Percentiles rank a stretch among this genome's conserved stretches.
These are phyloP conservation scores for Raddia distichophylla DNA, from an alignment of 176 grass and related monocot genomes.

Conservation along the genomic window DNA sequence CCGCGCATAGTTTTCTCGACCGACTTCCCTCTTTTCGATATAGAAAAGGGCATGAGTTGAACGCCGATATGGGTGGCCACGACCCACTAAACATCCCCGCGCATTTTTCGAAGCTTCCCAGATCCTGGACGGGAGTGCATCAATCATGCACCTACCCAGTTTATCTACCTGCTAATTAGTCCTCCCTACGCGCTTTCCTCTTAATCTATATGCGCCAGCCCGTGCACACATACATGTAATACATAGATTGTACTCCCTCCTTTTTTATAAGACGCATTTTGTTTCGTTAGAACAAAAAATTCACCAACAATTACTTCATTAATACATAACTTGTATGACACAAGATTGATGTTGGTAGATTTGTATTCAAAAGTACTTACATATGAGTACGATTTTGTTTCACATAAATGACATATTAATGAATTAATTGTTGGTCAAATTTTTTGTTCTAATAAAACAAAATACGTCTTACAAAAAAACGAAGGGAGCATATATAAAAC, in stretches of 20 bases:
- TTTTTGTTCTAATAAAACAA: too few relatives aligned
- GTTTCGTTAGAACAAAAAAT: too few relatives aligned
- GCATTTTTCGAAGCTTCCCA: conserved; percentile 40
- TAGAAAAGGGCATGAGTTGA: not conserved
- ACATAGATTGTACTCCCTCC: not conserved
- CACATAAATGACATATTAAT: too few relatives aligned
- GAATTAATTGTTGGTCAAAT: too few relatives aligned
- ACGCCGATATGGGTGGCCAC: conserved; percentile 13
- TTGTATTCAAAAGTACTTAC: too few relatives aligned
- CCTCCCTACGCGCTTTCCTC: not conserved
- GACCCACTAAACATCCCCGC: not conserved
- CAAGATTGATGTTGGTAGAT: too few relatives aligned
- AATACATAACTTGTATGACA: too few relatives aligned
- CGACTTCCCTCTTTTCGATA: conserved; percentile 21
- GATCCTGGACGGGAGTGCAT: not conserved
- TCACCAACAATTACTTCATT: too few relatives aligned
- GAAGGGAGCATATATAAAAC: too few relatives aligned
- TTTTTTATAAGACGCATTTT: too few relatives aligned
- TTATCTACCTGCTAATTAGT: not conserved
- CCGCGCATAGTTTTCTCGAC: conserved; percentile 21
- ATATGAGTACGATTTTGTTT: too few relatives aligned
- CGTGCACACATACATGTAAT: not conserved
- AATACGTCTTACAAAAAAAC: too few relatives aligned
- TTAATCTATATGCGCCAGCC: not conserved
- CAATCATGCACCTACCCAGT: not conserved